Evolutionary conservation across 148 eudicot genomes (phyloP).

Genomic region (Mesembryanthemum crystallinum): DNA sequence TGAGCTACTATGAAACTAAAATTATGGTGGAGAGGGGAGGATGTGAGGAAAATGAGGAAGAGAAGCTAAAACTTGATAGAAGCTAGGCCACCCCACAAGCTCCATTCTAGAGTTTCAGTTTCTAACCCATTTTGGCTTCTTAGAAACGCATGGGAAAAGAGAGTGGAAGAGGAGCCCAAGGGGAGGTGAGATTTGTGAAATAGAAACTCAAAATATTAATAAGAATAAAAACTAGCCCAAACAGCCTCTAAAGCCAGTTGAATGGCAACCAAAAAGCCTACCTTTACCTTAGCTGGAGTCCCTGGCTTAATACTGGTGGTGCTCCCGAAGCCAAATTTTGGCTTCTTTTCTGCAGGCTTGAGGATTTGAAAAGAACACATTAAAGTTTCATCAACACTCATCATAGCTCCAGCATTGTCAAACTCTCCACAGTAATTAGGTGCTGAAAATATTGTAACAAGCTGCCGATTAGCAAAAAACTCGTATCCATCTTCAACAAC

Average conservation of each 20-base stretch:
- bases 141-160: too few relatives aligned
- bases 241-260: neutral
- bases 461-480: conserved; percentile 33
- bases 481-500: conserved; percentile 39
- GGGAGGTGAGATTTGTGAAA: too few relatives aligned
- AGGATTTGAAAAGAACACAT: conserved; percentile 37
- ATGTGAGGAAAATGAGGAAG: too few relatives aligned
- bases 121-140: too few relatives aligned
- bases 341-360: conserved; percentile 31
- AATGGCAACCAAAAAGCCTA: neutral
- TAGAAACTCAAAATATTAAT: too few relatives aligned
- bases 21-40: too few relatives aligned
- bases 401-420: conserved; percentile 40
- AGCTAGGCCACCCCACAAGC: too few relatives aligned
- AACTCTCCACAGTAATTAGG: conserved; percentile 41
- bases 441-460: conserved; percentile 37
- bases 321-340: conserved; percentile 28
- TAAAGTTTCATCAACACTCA: conserved; percentile 31
- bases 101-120: too few relatives aligned
- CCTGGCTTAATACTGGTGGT: conserved; percentile 23
- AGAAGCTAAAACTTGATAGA: too few relatives aligned
- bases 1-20: too few relatives aligned
- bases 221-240: too few relatives aligned
- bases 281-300: conserved; percentile 28
- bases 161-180: too few relatives aligned